phyloP scores from a whole-genome alignment of 2,329 filamentous ascomycete species.

The Chaetomiaceae sp. region DNA sequence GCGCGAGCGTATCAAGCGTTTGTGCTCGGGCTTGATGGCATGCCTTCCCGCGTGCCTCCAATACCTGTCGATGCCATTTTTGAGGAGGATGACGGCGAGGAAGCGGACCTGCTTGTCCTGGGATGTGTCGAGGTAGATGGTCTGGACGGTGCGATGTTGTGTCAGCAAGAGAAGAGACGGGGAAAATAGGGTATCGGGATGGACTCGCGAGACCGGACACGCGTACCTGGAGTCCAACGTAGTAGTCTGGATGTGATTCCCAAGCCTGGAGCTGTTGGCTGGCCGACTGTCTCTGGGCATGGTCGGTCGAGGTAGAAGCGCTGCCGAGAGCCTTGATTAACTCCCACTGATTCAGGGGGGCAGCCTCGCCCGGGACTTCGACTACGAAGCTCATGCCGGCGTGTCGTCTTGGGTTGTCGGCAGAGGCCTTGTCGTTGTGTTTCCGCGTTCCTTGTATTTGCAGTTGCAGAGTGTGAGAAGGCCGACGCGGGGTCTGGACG shows the following conservation, averaged over 20 bases:
- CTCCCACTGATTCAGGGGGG: slow-evolving; percentile 58
- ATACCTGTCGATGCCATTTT: slow-evolving; percentile 93
- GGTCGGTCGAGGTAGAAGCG: slow-evolving; percentile 56
- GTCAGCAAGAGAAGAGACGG: slow-evolving; percentile 4
- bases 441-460: too few species aligned
- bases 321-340: slow-evolving; percentile 59
- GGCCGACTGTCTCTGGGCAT: slow-evolving; percentile 60
- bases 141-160: slow-evolving; percentile 40
- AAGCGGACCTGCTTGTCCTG: slow-evolving; percentile 76
- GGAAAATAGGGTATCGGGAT: background rate
- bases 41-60: slow-evolving; percentile 71
- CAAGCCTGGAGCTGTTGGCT: slow-evolving; percentile 67
- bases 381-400: slow-evolving; percentile 62
- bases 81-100: slow-evolving; percentile 87
- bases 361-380: slow-evolving; percentile 78
- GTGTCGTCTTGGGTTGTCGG: background rate
- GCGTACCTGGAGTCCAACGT: slow-evolving; percentile 62
- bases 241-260: slow-evolving; percentile 64
- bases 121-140: slow-evolving; percentile 74
- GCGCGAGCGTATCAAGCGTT: slow-evolving; percentile 66
- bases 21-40: slow-evolving; percentile 69
- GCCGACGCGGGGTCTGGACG: too few species aligned
- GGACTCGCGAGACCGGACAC: background rate
- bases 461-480: background rate
- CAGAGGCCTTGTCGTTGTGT: too few species aligned